phyloP scores from a whole-genome alignment of 169 alveolate genomes.

The Plasmodium malariae region DNA sequence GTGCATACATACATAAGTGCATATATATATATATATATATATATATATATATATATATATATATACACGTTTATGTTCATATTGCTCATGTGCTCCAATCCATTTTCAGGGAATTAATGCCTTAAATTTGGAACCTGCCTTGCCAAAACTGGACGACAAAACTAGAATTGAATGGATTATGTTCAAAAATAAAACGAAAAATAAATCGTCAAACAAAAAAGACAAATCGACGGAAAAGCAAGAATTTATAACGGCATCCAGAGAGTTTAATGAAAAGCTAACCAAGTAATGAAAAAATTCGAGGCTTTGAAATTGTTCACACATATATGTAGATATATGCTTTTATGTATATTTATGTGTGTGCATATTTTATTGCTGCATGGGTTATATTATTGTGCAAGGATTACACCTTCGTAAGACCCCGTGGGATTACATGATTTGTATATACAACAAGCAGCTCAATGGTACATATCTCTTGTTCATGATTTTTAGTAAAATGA shows the following conservation, averaged over 20 bases:
- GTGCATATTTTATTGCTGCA: too few relatives aligned
- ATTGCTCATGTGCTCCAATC: neutral
- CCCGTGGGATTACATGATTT: neutral
- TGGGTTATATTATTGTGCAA: neutral
- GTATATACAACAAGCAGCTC: neutral
- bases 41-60: slow-evolving; percentile 3
- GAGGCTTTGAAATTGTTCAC: too few relatives aligned
- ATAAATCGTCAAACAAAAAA: slow-evolving; percentile 40
- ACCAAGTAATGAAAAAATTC: slow-evolving; percentile 52
- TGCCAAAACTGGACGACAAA: slow-evolving; percentile 69
- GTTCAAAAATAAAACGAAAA: slow-evolving; percentile 60
- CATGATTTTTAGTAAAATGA: slow-evolving; percentile 40
- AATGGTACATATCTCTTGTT: slow-evolving; percentile 6
- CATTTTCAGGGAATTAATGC: slow-evolving; percentile 78
- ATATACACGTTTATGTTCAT: slow-evolving; percentile 17
- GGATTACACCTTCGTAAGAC: neutral
- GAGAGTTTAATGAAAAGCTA: slow-evolving; percentile 61
- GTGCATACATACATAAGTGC: neutral
- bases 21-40: neutral
- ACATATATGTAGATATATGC: too few relatives aligned
- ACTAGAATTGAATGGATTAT: slow-evolving; percentile 74
- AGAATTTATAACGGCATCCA: slow-evolving; percentile 74
- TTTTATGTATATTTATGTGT: too few relatives aligned
- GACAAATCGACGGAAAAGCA: slow-evolving; percentile 57
- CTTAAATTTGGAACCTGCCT: slow-evolving; percentile 80